These are phyloP conservation scores for Aspergillus novofumigatus DNA, from an alignment of 2,329 filamentous ascomycete species.

Conservation along the genomic window DNA sequence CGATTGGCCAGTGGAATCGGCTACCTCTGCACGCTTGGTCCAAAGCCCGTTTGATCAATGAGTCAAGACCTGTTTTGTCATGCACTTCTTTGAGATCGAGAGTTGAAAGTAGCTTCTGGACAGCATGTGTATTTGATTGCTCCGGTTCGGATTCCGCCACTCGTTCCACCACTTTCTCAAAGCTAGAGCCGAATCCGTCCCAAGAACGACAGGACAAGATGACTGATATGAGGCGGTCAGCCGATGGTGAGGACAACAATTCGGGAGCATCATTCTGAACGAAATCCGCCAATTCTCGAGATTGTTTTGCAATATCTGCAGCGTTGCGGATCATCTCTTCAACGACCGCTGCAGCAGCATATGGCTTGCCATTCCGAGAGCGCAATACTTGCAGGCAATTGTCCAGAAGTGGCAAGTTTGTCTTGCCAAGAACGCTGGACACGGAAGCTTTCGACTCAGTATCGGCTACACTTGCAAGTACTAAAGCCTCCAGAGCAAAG, in stretches of 20 bases:
- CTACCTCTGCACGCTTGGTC: constrained; percentile 34
- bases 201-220: constrained; percentile 54
- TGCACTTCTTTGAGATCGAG: constrained; percentile 35
- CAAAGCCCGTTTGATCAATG: constrained; percentile 34
- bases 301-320: constrained; percentile 37
- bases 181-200: constrained; percentile 37
- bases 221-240: constrained; percentile 60
- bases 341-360: constrained; percentile 59
- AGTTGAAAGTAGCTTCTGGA: constrained; percentile 37
- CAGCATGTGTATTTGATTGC: constrained; percentile 28
- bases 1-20: constrained; percentile 34
- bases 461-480: constrained; percentile 27
- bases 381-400: constrained; percentile 49
- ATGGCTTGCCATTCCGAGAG: constrained; percentile 60
- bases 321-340: constrained; percentile 48
- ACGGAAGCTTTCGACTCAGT: constrained; percentile 21
- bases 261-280: constrained; percentile 53
- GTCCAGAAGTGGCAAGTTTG: constrained; percentile 39
- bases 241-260: constrained; percentile 66
- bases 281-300: constrained; percentile 47
- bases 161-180: constrained; percentile 33
- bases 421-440: constrained; percentile 33
- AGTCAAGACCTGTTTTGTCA: constrained; percentile 30
- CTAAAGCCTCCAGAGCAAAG: constrained; percentile 52
- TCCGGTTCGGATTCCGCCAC: constrained; percentile 31